These are phyloP conservation scores for Vanilla planifolia DNA, from an alignment of 106 monocot genomes.

Conservation along the genomic window DNA sequence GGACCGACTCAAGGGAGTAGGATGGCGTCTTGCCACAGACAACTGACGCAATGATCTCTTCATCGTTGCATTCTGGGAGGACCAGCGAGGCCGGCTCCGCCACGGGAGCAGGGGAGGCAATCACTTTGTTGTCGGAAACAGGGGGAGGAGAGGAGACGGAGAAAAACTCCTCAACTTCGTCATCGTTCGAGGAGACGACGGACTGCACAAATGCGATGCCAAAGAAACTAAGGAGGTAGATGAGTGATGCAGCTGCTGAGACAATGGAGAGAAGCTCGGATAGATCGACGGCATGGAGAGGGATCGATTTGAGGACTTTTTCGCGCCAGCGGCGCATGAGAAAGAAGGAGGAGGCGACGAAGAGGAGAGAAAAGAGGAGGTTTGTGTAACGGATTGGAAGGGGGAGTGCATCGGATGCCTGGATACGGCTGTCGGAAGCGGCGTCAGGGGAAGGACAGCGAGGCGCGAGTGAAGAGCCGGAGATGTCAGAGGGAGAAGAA, in stretches of 20 bases:
- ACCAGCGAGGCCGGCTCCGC: neutral
- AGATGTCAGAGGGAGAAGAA: too few species aligned
- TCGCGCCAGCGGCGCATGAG: constrained; percentile 88
- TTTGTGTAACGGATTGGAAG: constrained; percentile 89
- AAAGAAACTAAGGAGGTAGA: constrained; percentile 89
- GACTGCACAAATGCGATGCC: constrained; percentile 90
- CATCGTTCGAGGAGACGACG: constrained; percentile 46
- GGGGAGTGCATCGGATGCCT: constrained; percentile 79
- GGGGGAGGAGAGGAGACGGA: constrained; percentile 19
- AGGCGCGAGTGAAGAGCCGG: too few species aligned
- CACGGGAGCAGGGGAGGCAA: neutral
- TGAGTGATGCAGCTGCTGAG: constrained; percentile 65
- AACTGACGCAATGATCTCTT: constrained; percentile 26
- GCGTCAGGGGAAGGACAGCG: too few species aligned
- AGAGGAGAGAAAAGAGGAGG: constrained; percentile 63
- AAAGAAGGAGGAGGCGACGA: constrained; percentile 67
- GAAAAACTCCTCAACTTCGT: constrained; percentile 39
- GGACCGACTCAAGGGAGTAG: constrained; percentile 29
- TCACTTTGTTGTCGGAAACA: constrained; percentile 8
- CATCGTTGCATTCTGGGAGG: constrained; percentile 11
- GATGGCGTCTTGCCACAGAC: constrained; percentile 21
- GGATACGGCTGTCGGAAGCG: constrained; percentile 7
- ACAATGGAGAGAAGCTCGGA: constrained; percentile 63
- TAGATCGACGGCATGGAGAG: constrained; percentile 65
- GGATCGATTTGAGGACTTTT: constrained; percentile 70